A percentile compares a stretch with the other conserved stretches of the same genome.
These are phyloP conservation scores for Pythium coloratum DNA, from an alignment of 352 stramenopile genomes.

Conservation along the genomic window DNA sequence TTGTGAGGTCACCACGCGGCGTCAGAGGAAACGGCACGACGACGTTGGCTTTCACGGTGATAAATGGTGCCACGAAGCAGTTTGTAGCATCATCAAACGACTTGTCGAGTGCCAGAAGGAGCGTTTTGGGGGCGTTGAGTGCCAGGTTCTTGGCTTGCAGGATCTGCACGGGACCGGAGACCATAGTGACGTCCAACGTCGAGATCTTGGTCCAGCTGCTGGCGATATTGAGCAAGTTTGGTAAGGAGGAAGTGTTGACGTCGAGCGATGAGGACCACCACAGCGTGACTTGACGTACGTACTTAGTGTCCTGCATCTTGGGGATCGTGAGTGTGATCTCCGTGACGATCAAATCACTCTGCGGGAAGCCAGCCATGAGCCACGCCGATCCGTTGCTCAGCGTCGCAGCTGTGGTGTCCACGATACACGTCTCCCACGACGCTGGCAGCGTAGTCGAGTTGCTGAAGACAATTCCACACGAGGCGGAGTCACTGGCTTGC, in stretches of 20 bases:
- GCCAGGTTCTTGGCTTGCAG: conserved; percentile 33
- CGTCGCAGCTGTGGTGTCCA: conserved; percentile 29
- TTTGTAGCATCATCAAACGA: conserved; percentile 51
- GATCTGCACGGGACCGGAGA: conserved; percentile 41
- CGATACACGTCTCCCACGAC: conserved; percentile 45
- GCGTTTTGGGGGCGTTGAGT: conserved; percentile 24
- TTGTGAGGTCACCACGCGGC: conserved; percentile 43
- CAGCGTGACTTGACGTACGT: conserved; percentile 44
- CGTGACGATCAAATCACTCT: conserved; percentile 36
- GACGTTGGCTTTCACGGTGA: conserved; percentile 39
- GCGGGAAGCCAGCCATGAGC: conserved; percentile 53
- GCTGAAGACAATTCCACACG: conserved; percentile 12
- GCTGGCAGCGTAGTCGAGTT: not conserved
- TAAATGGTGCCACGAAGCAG: conserved; percentile 41
- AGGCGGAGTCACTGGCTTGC: not conserved
- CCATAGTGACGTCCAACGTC: conserved; percentile 39
- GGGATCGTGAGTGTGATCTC: conserved; percentile 41
- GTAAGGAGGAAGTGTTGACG: conserved; percentile 17
- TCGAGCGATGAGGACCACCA: conserved; percentile 40
- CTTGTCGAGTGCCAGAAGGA: conserved; percentile 51
- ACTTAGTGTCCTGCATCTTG: conserved; percentile 44
- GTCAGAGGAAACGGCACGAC: conserved; percentile 47
- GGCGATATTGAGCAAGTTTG: conserved; percentile 31
- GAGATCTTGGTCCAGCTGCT: conserved; percentile 44
- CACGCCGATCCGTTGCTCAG: conserved; percentile 49